phyloP scores from a whole-genome alignment of 2,329 filamentous ascomycete species.

The Claviceps fusiformis region DNA sequence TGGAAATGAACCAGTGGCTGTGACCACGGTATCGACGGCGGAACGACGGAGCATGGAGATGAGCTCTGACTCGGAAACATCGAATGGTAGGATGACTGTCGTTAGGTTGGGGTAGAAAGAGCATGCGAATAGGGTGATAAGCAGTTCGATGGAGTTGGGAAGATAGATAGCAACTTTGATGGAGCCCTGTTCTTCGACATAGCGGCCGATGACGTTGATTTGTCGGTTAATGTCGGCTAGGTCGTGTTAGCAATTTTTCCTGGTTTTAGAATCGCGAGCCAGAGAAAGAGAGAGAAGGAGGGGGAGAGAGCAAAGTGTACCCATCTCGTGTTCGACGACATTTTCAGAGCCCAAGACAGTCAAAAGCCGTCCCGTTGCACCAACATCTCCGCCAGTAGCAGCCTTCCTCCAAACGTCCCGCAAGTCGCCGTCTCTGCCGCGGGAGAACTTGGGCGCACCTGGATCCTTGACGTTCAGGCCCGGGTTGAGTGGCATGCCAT shows the following conservation, averaged over 20 bases:
- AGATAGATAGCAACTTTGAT: conserved; percentile 79
- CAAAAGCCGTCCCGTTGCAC: conserved; percentile 57
- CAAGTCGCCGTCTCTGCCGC: conserved; percentile 76
- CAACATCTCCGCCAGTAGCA: conserved; percentile 49
- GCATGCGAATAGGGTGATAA: conserved; percentile 72
- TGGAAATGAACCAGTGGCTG: conserved; percentile 75
- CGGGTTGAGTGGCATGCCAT: conserved; percentile 66
- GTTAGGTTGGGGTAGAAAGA: conserved; percentile 73
- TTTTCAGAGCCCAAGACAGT: conserved; percentile 68
- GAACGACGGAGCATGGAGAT: conserved; percentile 59
- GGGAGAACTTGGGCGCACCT: conserved; percentile 67
- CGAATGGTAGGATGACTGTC: conserved; percentile 73
- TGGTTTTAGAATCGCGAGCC: background rate
- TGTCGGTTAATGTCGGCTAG: conserved; percentile 62
- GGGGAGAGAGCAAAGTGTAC: conserved; percentile 19
- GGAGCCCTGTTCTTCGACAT: conserved; percentile 56
- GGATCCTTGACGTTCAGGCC: conserved; percentile 74
- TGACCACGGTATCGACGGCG: conserved; percentile 68
- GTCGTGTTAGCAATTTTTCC: conserved; percentile 4
- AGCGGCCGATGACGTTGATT: conserved; percentile 74
- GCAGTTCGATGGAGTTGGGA: conserved; percentile 82
- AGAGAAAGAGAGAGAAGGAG: background rate
- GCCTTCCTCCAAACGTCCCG: conserved; percentile 79
- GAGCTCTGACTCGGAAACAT: conserved; percentile 55
- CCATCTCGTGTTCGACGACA: conserved; percentile 56